These are phyloP conservation scores for Trametes cinnabarina DNA, from an alignment of 768 basidiomycete genomes.

Conservation along the genomic window DNA sequence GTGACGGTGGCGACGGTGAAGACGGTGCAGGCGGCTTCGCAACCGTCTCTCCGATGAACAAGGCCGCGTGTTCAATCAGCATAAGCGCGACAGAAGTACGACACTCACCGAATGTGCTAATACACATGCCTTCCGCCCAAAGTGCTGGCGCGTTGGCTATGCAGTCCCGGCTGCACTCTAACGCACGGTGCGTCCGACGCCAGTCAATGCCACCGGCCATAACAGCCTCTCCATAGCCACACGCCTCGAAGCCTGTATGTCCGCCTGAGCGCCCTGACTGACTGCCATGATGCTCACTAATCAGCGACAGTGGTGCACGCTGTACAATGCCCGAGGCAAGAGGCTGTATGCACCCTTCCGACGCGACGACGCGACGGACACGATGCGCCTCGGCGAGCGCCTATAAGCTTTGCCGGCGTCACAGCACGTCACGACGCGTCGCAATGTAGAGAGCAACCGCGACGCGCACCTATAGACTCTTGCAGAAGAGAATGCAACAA, in stretches of 20 bases:
- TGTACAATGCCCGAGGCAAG: neutral
- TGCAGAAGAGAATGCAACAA: neutral
- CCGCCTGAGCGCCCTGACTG: too few species aligned
- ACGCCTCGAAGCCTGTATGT: too few species aligned
- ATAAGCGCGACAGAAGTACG: neutral
- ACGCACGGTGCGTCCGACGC: too few species aligned
- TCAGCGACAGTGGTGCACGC: neutral
- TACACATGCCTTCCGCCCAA: neutral
- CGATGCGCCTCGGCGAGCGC: conserved; percentile 1
- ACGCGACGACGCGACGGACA: neutral
- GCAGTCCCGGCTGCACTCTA: neutral
- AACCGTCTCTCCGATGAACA: too few species aligned
- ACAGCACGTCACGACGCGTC: conserved; percentile 14
- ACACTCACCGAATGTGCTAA: neutral
- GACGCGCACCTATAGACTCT: neutral
- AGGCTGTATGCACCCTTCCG: neutral
- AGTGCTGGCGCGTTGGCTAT: neutral
- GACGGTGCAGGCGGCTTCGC: too few species aligned
- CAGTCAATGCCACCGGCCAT: neutral
- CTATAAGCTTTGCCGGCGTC: neutral
- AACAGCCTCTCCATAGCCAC: too few species aligned
- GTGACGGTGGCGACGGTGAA: too few species aligned
- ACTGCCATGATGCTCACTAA: neutral
- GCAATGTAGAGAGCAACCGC: neutral
- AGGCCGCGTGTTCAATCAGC: neutral